Evolutionary conservation across 202 grass and related monocot genomes (phyloP), one percentile per base, ranked within the genome.

Genomic region (Zoysia matrella): DNA sequence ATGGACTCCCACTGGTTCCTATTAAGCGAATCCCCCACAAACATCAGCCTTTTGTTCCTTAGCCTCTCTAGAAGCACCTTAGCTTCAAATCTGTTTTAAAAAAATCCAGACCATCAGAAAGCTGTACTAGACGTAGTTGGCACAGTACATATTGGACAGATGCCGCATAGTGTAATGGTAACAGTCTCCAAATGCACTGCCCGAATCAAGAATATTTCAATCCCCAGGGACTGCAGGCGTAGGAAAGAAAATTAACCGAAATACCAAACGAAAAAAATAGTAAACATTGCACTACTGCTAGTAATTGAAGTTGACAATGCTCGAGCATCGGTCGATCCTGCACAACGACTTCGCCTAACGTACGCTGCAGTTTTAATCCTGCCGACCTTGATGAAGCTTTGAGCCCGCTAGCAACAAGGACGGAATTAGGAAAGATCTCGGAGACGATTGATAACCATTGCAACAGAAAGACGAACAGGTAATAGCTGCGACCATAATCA

Each of bases 1-100:
- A 22, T 22, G 22, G 22, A 22, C 22, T 22, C 22, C 22, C 22
- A 22, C 22, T 22, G 93, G 80, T 96, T 96, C 53, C 93, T 81
- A 72, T 96, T 96, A 15, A 96, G 62, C 2, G 93, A 96, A 74
- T 96, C 93, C 60, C 93, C 93, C 56, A 93, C 93, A 91, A 96
- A 96, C 93, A 96, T 96, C 67, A 96, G 73, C 13, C 93, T 90
- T 80, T 91, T 96, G 67, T 92, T 82, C 86, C 90, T 86, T 56
- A 96, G 69, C 74, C 80, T 91, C 77, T 96, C 90, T 9, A 96
- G 77, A 64, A 96, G 79, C 48, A 71, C 43, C 75, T 82, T 91
- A 41, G 93, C 88, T 0, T 96, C 88, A 65, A 96, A 93, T 73
- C 93, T 96, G 77, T 22, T 22, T 22, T 22, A 22, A 22, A 22